Base-by-base conservation (phyloP, 1,284 basidiomycete species). In the Leccinum angustisporum region DNA sequence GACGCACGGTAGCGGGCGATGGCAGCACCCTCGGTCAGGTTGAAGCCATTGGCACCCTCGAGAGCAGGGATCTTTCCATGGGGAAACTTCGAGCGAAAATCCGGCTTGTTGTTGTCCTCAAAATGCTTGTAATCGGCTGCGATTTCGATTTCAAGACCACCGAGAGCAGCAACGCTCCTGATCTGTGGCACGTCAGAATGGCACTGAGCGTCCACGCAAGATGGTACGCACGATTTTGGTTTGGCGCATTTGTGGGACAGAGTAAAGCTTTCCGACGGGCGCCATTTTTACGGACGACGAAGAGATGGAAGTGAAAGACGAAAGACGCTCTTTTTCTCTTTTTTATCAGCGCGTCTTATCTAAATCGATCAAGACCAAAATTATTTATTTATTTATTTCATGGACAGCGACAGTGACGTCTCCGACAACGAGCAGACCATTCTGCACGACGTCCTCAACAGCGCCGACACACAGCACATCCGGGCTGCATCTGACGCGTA, bases 1-100 rank as follows among this genome's bases (percentile, higher is more conserved):
- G 68, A 90, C 95, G 87, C 79, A 98, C 96, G 72, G 80, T 97
- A 96, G 67, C 87, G 88, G 58, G 92, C 89, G 75, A 98, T 95
- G 62, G 94, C 88, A 63, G 80, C 77, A 60, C 84, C 82, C 83
- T 97, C 96, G 70, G 86, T 85, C 65, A 98, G 80, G 69, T 81
- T 82, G 82, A 94, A 86, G 63, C 94, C 95, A 75, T 97, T 88
- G 51, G 81, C 77, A 58, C 81, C 80, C 76, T 95, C 91, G 61
- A 92, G 86, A 40, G 88, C 88, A 50, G 97, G 96, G 69, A 96
- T 86, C 82, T 92, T 93, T 65, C 90, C 92, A 67, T 86, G 82
- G 52, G 91, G 88, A 79, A 94, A 95, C 76, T 94, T 94, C 67
- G 81, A 73, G 59, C 89, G 77, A 79, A 89, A 95, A 64, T 91